phyloP scores from a whole-genome alignment of 768 basidiomycete species.

The Sporobolomyces roseus region DNA sequence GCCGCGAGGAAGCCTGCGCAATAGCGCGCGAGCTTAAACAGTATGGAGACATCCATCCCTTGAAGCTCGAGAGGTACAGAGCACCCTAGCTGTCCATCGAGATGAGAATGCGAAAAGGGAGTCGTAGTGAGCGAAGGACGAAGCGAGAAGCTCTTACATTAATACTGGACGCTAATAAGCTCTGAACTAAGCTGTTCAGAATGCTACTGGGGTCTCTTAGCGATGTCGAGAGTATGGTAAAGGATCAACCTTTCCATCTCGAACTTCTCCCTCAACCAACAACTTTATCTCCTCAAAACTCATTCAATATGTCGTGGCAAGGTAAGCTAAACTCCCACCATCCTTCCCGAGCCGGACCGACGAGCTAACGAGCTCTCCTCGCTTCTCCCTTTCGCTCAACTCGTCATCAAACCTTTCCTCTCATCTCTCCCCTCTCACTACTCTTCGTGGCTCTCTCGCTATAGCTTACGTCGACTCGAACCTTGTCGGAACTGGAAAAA shows the following conservation, averaged over 20 bases:
- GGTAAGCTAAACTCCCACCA: slow-evolving; percentile 50
- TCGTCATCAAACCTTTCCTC: slow-evolving; percentile 15
- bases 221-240: neutral
- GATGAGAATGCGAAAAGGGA: too few species aligned
- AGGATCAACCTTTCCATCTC: neutral
- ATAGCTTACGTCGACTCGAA: slow-evolving; percentile 57
- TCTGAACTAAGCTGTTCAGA: too few species aligned
- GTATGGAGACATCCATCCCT: too few species aligned
- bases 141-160: too few species aligned
- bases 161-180: too few species aligned
- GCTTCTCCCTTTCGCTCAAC: neutral
- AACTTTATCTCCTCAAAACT: neutral
- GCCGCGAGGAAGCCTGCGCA: too few species aligned
- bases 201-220: too few species aligned
- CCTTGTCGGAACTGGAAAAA: slow-evolving; percentile 67
- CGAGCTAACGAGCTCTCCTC: neutral
- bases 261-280: neutral
- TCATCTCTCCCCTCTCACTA: neutral
- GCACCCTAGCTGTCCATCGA: too few species aligned
- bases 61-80: too few species aligned
- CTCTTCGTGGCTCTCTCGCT: too few species aligned
- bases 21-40: too few species aligned
- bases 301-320: slow-evolving; percentile 67
- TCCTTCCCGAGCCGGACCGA: neutral
- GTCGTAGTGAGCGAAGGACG: too few species aligned